Conservation (phyloP, 352 stramenopile species). For the Phytophthora fragariaefolia region DNA sequence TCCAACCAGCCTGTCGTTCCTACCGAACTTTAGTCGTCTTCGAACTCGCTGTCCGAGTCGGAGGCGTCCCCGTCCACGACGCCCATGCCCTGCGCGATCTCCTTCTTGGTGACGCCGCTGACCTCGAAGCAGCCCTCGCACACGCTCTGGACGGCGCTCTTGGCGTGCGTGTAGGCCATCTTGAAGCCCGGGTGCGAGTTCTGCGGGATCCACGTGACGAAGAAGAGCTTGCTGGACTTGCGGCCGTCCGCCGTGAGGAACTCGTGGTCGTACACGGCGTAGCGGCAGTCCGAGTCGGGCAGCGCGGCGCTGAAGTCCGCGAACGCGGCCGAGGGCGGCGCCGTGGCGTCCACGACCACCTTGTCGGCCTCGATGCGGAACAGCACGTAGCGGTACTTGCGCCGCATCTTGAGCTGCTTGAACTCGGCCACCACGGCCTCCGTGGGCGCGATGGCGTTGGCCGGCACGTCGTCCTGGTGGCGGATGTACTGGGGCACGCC, state of each 20-base stretch:
- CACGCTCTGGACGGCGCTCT: slow-evolving; percentile 77
- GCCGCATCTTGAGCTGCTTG: slow-evolving; percentile 90
- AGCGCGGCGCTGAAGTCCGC: slow-evolving; percentile 62
- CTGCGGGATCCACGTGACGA: slow-evolving; percentile 87
- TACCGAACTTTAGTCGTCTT: slow-evolving; percentile 65
- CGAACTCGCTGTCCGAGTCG: slow-evolving; percentile 89
- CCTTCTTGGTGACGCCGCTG: slow-evolving; percentile 77
- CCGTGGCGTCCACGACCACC: slow-evolving; percentile 67
- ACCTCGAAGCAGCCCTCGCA: slow-evolving; percentile 85
- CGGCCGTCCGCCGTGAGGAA: slow-evolving; percentile 76
- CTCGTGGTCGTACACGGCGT: slow-evolving; percentile 90
- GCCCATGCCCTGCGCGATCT: slow-evolving; percentile 72
- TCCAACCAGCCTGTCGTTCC: too few relatives aligned
- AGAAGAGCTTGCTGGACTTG: slow-evolving; percentile 90
- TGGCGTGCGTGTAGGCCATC: slow-evolving; percentile 91
- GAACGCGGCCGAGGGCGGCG: slow-evolving; percentile 58
- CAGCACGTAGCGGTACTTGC: slow-evolving; percentile 86
- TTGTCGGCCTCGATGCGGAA: slow-evolving; percentile 83
- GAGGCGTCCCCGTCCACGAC: slow-evolving; percentile 63
- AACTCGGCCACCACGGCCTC: slow-evolving; percentile 71
- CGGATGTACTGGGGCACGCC: slow-evolving; percentile 78
- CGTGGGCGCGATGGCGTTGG: slow-evolving; percentile 74
- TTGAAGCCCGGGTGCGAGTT: slow-evolving; percentile 86
- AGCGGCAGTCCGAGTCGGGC: slow-evolving; percentile 85
- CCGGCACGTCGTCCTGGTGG: slow-evolving; percentile 75